A percentile compares a stretch with the other conserved stretches of the same genome.
Evolutionary conservation across 257 asterid species (phyloP).

Genomic region (Fraxinus pennsylvanica): DNA sequence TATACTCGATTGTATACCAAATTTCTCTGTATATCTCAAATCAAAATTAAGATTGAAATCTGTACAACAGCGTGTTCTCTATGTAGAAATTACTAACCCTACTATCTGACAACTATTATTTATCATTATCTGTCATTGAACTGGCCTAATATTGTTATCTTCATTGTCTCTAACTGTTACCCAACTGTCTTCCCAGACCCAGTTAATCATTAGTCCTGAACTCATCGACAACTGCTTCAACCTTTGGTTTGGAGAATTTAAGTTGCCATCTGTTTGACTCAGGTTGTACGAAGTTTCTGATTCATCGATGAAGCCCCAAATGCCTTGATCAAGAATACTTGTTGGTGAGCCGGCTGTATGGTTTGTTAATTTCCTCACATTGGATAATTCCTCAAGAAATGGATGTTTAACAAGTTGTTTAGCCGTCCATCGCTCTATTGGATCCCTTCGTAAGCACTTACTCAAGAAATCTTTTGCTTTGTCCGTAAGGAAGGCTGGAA

Average conservation of each 20-base stretch:
- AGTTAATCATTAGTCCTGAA: slow-evolving; percentile 21
- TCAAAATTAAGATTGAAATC: background rate
- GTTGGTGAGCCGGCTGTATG: slow-evolving; percentile 38
- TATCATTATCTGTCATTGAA: slow-evolving; percentile 12
- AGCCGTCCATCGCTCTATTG: slow-evolving; percentile 65
- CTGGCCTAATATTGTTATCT: slow-evolving; percentile 14
- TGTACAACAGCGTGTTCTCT: background rate
- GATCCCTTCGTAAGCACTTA: slow-evolving; percentile 57
- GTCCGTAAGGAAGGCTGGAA: slow-evolving; percentile 57
- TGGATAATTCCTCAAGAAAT: slow-evolving; percentile 37
- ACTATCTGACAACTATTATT: background rate
- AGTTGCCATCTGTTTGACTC: background rate
- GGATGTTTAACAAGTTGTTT: slow-evolving; percentile 58
- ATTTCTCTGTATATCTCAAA: background rate
- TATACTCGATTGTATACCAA: background rate
- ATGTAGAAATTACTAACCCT: background rate
- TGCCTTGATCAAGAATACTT: slow-evolving; percentile 50
- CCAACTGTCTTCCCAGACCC: slow-evolving; percentile 41
- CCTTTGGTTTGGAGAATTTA: slow-evolving; percentile 26
- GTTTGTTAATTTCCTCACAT: background rate
- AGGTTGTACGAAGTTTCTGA: slow-evolving; percentile 19
- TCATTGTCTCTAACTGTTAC: slow-evolving; percentile 32
- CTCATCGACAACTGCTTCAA: slow-evolving; percentile 22
- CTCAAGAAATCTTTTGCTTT: slow-evolving; percentile 60
- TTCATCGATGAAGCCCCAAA: slow-evolving; percentile 46